A percentile compares a stretch with the other conserved stretches of the same genome.
Conservation (phyloP, 176 grass and related monocot genomes). For the Ensete ventricosum region DNA sequence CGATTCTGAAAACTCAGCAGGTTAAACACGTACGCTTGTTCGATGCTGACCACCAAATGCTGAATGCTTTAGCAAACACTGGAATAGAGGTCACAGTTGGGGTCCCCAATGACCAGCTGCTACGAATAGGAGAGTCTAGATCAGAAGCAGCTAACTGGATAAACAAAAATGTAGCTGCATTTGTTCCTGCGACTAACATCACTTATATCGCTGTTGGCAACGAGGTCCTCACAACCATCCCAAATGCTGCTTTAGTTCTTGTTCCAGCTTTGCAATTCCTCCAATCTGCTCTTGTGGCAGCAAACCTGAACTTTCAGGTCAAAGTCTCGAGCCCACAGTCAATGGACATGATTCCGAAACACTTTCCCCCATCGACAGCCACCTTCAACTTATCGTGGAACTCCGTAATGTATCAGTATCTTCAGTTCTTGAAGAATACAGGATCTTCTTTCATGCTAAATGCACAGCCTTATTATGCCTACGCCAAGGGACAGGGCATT, state of each 20-base stretch:
- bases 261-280: constrained; percentile 85
- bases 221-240: constrained; percentile 59
- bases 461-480: constrained; percentile 89
- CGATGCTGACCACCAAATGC: constrained; percentile 74
- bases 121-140: constrained; percentile 71
- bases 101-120: constrained; percentile 78
- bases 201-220: constrained; percentile 89
- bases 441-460: constrained; percentile 90
- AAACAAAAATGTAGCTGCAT: constrained; percentile 81
- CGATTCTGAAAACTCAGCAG: constrained; percentile 70
- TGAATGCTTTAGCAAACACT: constrained; percentile 72
- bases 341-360: constrained; percentile 62
- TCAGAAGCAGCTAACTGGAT: constrained; percentile 77
- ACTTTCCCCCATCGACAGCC: constrained; percentile 83
- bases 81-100: constrained; percentile 83
- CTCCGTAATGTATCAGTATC: constrained; percentile 60
- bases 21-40: constrained; percentile 74
- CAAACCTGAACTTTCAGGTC: constrained; percentile 82
- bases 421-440: constrained; percentile 73
- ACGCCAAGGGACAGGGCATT: constrained; percentile 64
- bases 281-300: constrained; percentile 74
- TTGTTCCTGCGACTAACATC: constrained; percentile 73
- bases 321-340: constrained; percentile 77
- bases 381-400: constrained; percentile 92
- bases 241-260: constrained; percentile 85